Base-by-base conservation (phyloP, 306 rosid genomes). In the Casuarina glauca region DNA sequence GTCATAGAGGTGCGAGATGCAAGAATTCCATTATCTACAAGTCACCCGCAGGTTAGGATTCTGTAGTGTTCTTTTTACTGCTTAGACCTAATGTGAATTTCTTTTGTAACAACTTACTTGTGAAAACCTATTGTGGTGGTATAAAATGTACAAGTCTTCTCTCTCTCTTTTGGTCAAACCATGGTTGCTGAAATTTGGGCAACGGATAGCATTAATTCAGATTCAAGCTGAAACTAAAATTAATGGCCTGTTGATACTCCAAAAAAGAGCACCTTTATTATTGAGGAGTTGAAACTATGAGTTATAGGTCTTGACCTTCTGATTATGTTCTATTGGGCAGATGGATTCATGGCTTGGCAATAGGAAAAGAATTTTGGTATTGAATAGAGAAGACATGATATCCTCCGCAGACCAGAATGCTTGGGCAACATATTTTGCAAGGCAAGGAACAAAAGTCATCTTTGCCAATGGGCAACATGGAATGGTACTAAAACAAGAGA, bases 301-400 rank as follows among this genome's bases (percentile, higher is more conserved):
- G 58, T 69, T 45, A 49, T 35, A 12, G 74, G 41, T 69, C 79
- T 81, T 76, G 63, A 77, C 75, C 66, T 73, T 68, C 38, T 26
- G 71, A 19, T 63, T 53, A 16, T 55, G 81, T 76, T 72, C 82
- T 55, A 54, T 46, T 86, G 84, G 46, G 69, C 84, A 92, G 98
- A 88, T 94, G 98, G 97, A 90, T 87, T 74, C 67, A 55, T 94
- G 97, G 97, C 88, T 92, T 53, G 97, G 98, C 44, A 92, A 86
- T 86, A 92, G 88, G 89, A 90, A 80, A 87, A 90, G 97, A 83
- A 82, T 94, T 78, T 73, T 94, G 92, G 98, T 94, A 77, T 82
- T 94, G 81, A 94, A 94, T 78, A 92, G 98, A 82, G 98, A 92
- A 86, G 98, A 94, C 87, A 94, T 94, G 97, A 92, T 94, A 86